Evolutionary conservation across 768 basidiomycete species (phyloP).

Genomic region (Xerocomellus dryophilus): DNA sequence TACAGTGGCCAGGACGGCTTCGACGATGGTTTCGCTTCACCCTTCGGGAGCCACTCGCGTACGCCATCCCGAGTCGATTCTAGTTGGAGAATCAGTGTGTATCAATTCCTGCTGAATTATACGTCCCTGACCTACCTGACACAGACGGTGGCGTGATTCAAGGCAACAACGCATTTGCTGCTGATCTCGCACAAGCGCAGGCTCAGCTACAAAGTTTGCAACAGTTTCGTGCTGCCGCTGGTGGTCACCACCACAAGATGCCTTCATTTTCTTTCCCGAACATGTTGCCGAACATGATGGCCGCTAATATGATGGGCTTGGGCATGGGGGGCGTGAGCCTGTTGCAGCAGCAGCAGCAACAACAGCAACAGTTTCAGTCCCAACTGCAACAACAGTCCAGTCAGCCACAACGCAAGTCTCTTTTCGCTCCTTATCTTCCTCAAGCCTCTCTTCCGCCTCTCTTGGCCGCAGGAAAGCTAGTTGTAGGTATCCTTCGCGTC

Average conservation of each 20-base stretch:
- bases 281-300: constrained; percentile 97
- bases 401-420: constrained; percentile 94
- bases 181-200: constrained; percentile 94
- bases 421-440: constrained; percentile 98
- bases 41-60: constrained; percentile 68
- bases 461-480: constrained; percentile 93
- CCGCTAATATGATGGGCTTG: constrained; percentile 93
- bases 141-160: constrained; percentile 73
- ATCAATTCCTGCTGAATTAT: not conserved
- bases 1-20: constrained; percentile 60
- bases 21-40: constrained; percentile 76
- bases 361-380: constrained; percentile 75
- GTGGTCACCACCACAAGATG: constrained; percentile 96
- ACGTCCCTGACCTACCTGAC: constrained; percentile 9
- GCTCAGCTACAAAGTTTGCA: constrained; percentile 94
- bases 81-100: constrained; percentile 88
- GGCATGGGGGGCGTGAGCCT: constrained; percentile 79
- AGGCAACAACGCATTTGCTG: constrained; percentile 59
- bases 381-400: constrained; percentile 90
- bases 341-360: constrained; percentile 87
- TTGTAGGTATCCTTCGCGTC: constrained; percentile 94
- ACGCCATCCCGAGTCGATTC: constrained; percentile 74
- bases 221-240: constrained; percentile 93
- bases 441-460: constrained; percentile 96
- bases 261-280: constrained; percentile 97